Percentiles rank a stretch among this genome's conserved stretches.
phyloP scores from a whole-genome alignment of 2,329 filamentous ascomycete genomes.

The Fusarium mangiferae region DNA sequence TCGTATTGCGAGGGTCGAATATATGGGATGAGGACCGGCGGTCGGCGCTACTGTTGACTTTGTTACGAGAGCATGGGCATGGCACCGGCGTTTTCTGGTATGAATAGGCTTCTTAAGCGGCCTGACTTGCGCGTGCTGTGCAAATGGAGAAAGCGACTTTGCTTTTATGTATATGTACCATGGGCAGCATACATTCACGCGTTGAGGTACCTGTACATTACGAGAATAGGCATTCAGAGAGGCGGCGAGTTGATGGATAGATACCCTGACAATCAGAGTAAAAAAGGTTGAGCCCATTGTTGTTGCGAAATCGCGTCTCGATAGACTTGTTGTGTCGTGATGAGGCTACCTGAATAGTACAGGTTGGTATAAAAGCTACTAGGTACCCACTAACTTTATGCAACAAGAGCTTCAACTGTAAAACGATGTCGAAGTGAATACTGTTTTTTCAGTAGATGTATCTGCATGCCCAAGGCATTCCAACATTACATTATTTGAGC shows the following conservation, averaged over 20 bases:
- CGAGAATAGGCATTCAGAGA: constrained; percentile 4
- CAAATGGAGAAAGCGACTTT: constrained; percentile 32
- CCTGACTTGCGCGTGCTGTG: constrained; percentile 25
- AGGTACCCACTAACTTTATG: background rate
- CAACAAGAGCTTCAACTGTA: background rate
- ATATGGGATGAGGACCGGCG: constrained; percentile 8
- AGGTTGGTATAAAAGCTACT: background rate
- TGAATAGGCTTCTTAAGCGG: constrained; percentile 27
- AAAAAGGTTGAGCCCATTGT: constrained; percentile 5
- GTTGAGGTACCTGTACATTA: constrained; percentile 42
- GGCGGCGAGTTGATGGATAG: constrained; percentile 1
- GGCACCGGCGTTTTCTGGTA: constrained; percentile 49
- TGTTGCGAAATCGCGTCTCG: background rate
- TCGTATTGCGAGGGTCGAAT: constrained; percentile 7
- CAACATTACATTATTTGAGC: background rate
- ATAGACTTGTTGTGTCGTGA: background rate
- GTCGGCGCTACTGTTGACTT: constrained; percentile 34
- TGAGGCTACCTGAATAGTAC: background rate
- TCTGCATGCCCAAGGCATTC: background rate
- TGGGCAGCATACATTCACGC: constrained; percentile 23
- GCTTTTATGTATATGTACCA: constrained; percentile 42
- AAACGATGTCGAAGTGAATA: background rate
- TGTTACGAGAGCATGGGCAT: constrained; percentile 49
- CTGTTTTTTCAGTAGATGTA: background rate
- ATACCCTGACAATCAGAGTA: constrained; percentile 30